Base-by-base conservation (phyloP, 306 rosid genomes). In the Pyrus communis region DNA sequence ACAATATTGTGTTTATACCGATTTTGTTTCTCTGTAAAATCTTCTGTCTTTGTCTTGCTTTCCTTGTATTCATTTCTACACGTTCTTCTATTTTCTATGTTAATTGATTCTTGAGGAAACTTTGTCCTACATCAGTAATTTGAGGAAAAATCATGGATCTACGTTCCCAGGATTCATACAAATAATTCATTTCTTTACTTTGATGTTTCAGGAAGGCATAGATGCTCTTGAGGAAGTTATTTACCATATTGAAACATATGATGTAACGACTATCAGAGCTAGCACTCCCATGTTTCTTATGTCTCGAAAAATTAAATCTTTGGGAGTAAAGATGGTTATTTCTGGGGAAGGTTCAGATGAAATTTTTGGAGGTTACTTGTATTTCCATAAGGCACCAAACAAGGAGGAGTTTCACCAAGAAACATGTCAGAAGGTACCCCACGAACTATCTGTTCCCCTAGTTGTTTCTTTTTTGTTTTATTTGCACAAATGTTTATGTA, bases 311-410 rank as follows among this genome's bases (percentile, higher is more conserved):
- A 96, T 96, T 52, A 96, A 92, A 86, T 85, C 99, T 83, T 70
- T 96, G 93, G 99, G 99, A 79, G 99, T 96, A 86, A 96, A 96
- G 84, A 96, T 96, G 99, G 99, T 96, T 82, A 93, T 96, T 68
- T 96, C 99, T 38, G 99, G 99, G 76, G 99, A 96, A 86, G 99
- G 98, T 72, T 91, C 99, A 21, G 99, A 96, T 84, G 98, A 96
- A 88, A 92, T 96, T 57, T 96, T 96, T 72, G 98, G 99, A 33
- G 99, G 98, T 68, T 96, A 96, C 90, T 85, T 96, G 64, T 96
- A 96, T 83, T 96, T 96, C 85, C 99, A 96, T 43, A 96, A 96
- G 85, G 99, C 99, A 62, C 99, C 99, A 80, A 91, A 86, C 87
- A 91, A 95, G 84, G 85, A 88, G 80, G 99, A 91, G 85, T 80